Base-by-base conservation (phyloP, 202 grass and related monocot species). In the Bolboschoenoplectus hybrid region DNA sequence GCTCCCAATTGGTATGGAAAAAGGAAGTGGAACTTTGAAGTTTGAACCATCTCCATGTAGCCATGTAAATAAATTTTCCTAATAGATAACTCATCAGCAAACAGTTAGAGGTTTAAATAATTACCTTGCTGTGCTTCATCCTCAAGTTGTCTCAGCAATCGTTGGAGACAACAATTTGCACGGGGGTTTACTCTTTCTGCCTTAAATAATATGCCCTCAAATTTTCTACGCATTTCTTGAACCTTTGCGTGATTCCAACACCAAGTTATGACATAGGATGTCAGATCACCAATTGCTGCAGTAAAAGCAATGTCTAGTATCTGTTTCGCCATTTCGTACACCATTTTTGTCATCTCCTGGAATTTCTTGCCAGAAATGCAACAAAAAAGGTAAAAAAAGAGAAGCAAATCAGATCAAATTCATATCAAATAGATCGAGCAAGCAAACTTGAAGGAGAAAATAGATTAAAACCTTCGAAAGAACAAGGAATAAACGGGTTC, bases 191-290 rank as follows among this genome's bases (percentile, higher is more conserved):
- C 6, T 35, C 57, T 45, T 81, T 20, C 20, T 46, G 43, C 19
- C 57, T 3, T 7, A 13, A 4, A 14, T 63, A 81, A 62, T 63
- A 81, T 56, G 0, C 36, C 41, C 14, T 62, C 79, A 81, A 81
- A 63, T 60, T 81, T 81, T 63, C 35, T 46, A 44, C 16, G 53
- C 57, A 81, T 61, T 26, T 81, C 34, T 44, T 81, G 53, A 63
- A 81, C 19, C 6, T 16, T 19, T 53, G 79, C 51, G 41, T 81
- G 79, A 63, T 81, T 81, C 79, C 79, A 81, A 63, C 57, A 63
- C 79, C 79, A 81, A 46, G 56, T 19, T 32, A 26, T 8, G 2
- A 81, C 57, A 63, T 12, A 47, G 36, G 55, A 64, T 35, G 9
- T 63, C 16, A 81, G 8, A 1, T 62, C 41, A 62, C 19, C 7